Conservation (phyloP, 1,139 yeast genomes). For the Blastobotrys apis region DNA sequence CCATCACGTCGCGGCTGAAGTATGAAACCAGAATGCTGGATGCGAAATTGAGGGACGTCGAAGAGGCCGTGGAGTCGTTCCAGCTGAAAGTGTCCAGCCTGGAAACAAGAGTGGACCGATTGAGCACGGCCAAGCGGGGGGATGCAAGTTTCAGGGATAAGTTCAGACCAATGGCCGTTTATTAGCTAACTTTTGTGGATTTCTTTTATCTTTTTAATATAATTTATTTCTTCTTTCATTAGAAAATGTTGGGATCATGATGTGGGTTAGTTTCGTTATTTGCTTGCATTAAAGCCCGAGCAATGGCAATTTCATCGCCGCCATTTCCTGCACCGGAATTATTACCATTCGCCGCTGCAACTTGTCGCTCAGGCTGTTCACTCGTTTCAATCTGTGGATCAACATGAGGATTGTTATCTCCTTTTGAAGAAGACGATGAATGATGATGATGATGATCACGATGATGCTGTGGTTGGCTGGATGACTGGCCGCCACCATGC, state of each 20-base stretch:
- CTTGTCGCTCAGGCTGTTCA: conserved; percentile 41
- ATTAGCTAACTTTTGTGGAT: not conserved
- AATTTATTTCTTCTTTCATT: not conserved
- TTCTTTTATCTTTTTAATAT: not conserved
- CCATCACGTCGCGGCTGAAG: conserved; percentile 68
- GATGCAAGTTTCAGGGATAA: too few relatives aligned
- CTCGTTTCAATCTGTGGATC: conserved; percentile 60
- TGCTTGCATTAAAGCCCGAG: conserved; percentile 61
- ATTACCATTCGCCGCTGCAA: conserved; percentile 1
- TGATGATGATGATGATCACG: conserved; percentile 6
- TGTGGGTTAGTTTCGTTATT: conserved; percentile 42
- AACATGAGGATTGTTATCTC: conserved; percentile 46
- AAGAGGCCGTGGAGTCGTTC: conserved; percentile 59
- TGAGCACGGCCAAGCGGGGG: conserved; percentile 18
- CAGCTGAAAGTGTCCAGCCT: conserved; percentile 41
- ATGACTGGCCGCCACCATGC: conserved; percentile 27
- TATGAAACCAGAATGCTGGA: conserved; percentile 74
- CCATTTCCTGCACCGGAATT: not conserved
- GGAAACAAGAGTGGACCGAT: conserved; percentile 32
- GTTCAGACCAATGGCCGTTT: too few relatives aligned
- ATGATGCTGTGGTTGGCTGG: conserved; percentile 35
- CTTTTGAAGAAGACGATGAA: conserved; percentile 18
- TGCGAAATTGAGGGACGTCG: conserved; percentile 75
- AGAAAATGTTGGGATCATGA: too few relatives aligned
- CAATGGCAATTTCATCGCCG: conserved; percentile 56